Percentiles rank a stretch among this genome's conserved stretches.
Evolutionary conservation across 192 early-diverging fungal species (phyloP).

Genomic region (Coemansia sp.): DNA sequence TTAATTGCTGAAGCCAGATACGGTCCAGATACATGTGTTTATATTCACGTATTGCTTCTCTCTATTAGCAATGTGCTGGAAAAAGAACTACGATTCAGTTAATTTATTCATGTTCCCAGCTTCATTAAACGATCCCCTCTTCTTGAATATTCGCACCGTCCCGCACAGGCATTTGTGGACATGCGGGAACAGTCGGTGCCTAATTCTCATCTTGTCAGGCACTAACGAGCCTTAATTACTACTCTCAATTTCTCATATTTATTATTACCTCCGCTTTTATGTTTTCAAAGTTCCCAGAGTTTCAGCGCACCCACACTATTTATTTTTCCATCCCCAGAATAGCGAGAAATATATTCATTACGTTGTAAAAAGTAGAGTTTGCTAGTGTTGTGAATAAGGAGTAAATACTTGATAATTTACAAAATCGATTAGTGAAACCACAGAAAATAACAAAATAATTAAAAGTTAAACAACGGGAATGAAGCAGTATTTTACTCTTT

Average conservation of each 20-base stretch:
- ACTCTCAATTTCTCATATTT: not conserved
- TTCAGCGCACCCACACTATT: slow-evolving; percentile 1
- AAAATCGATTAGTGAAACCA: not conserved
- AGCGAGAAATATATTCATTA: not conserved
- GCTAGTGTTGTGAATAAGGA: not conserved
- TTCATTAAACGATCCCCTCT: not conserved
- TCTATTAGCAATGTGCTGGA: not conserved
- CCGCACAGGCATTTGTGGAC: not conserved
- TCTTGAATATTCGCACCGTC: not conserved
- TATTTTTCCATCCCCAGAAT: not conserved
- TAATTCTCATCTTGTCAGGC: not conserved
- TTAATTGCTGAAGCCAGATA: not conserved
- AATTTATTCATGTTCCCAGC: not conserved
- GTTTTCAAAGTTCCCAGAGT: slow-evolving; percentile 2
- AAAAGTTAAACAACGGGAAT: not conserved
- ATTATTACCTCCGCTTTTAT: not conserved
- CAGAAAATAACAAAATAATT: not conserved
- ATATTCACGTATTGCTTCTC: not conserved
- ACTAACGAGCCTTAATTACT: not conserved
- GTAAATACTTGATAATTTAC: slow-evolving; percentile 6
- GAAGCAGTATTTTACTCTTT: not conserved
- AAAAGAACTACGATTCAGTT: not conserved
- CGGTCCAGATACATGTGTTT: slow-evolving; percentile 2
- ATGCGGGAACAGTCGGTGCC: not conserved
- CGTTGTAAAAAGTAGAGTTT: not conserved